Conservation (phyloP, 768 basidiomycete species). For the Calocera cornea region DNA sequence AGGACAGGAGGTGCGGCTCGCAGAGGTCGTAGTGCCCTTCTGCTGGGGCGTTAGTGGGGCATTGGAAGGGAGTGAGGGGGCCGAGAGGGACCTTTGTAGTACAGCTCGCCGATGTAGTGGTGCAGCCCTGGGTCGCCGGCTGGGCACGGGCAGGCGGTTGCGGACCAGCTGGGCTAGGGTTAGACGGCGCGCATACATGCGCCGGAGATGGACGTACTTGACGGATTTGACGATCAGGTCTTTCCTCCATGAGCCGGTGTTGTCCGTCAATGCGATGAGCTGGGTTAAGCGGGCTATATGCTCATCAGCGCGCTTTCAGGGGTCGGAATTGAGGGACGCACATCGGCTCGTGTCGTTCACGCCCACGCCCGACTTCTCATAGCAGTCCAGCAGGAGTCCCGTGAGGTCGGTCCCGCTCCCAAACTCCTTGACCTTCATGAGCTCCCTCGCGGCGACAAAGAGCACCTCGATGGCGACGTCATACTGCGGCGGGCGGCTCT, state of each 20-base stretch:
- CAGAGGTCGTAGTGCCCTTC: constrained; percentile 65
- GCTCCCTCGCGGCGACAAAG: constrained; percentile 75
- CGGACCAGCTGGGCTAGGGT: constrained; percentile 55
- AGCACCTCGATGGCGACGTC: constrained; percentile 85
- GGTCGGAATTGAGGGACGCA: constrained; percentile 31
- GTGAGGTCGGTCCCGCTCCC: constrained; percentile 85
- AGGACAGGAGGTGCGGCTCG: constrained; percentile 69
- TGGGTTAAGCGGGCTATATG: constrained; percentile 70
- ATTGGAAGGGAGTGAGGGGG: background rate
- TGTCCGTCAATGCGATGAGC: constrained; percentile 72
- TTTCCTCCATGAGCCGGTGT: constrained; percentile 77
- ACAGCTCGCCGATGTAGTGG: constrained; percentile 77
- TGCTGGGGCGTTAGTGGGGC: constrained; percentile 21
- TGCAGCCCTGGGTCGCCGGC: constrained; percentile 81
- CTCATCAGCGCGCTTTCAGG: background rate
- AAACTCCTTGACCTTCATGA: constrained; percentile 74
- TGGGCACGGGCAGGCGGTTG: constrained; percentile 61
- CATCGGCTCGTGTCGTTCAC: constrained; percentile 73
- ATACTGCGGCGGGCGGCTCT: constrained; percentile 52
- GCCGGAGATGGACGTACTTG: constrained; percentile 39
- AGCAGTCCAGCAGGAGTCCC: constrained; percentile 68
- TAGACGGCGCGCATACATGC: background rate
- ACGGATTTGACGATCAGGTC: constrained; percentile 74
- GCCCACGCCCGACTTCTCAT: constrained; percentile 54
- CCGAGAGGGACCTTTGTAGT: constrained; percentile 54